Evolutionary conservation across 176 grass and related monocot species (phyloP).

Genomic region (Olyra latifolia): DNA sequence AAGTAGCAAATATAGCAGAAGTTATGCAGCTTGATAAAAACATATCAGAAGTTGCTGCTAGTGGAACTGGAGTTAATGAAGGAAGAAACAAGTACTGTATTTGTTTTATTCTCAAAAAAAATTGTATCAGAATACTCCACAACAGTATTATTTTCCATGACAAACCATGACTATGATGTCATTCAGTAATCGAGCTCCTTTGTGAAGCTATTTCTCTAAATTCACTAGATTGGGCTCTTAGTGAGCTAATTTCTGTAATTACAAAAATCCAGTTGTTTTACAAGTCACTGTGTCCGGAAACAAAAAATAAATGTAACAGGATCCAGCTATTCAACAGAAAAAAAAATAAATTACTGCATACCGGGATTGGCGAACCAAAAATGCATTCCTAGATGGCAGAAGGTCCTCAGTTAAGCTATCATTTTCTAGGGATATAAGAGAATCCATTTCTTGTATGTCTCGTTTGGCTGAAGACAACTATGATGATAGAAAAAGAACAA

Average conservation of each 20-base stretch:
- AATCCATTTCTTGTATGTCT: constrained; percentile 96
- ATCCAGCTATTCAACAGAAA: constrained; percentile 14
- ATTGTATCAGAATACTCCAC: not conserved
- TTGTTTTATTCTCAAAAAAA: not conserved
- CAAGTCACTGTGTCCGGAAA: not conserved
- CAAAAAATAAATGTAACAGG: not conserved
- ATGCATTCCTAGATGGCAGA: constrained; percentile 77
- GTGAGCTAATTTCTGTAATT: not conserved
- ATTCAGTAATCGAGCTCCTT: constrained; percentile 24
- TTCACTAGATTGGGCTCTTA: not conserved
- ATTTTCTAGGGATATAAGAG: constrained; percentile 63
- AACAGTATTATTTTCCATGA: constrained; percentile 1
- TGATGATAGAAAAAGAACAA: constrained; percentile 34
- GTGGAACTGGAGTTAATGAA: not conserved
- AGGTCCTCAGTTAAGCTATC: constrained; percentile 74
- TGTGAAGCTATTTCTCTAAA: not conserved
- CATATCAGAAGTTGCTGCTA: not conserved
- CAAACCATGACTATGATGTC: constrained; percentile 7
- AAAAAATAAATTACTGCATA: constrained; percentile 52
- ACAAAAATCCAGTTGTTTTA: constrained; percentile 17
- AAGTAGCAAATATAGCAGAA: not conserved
- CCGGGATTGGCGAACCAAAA: constrained; percentile 82
- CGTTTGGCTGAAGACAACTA: constrained; percentile 86
- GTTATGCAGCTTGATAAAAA: constrained; percentile 1
- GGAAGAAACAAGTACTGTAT: not conserved